Evolutionary conservation across 2,329 filamentous ascomycete genomes (phyloP).

Genomic region (Colletotrichum melonis): DNA sequence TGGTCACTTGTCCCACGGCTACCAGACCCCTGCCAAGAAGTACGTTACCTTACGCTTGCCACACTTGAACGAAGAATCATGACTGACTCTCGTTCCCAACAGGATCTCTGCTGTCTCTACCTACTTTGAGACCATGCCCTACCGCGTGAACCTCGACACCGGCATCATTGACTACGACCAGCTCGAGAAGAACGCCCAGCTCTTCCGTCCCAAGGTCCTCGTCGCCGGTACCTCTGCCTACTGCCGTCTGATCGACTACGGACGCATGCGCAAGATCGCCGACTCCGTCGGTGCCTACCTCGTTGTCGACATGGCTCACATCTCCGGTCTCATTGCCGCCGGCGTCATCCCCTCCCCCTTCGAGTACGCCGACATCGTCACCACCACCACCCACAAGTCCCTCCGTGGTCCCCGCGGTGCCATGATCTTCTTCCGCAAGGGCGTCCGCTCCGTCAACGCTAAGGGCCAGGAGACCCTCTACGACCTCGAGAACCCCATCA

Average conservation of each 20-base stretch:
- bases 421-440: conserved; percentile 99
- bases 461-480: conserved; percentile 94
- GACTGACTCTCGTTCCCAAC: background rate
- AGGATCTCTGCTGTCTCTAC: conserved; percentile 96
- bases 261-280: conserved; percentile 94
- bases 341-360: conserved; percentile 96
- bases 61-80: too few relatives aligned
- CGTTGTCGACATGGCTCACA: conserved; percentile 98
- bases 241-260: conserved; percentile 97
- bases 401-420: conserved; percentile 96
- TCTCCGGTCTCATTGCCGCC: conserved; percentile 93
- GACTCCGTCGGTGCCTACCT: conserved; percentile 95
- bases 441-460: conserved; percentile 87
- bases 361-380: conserved; percentile 92
- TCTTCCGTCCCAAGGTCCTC: conserved; percentile 96
- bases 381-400: conserved; percentile 99
- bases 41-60: conserved; percentile 51
- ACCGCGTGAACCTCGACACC: conserved; percentile 88
- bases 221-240: conserved; percentile 98
- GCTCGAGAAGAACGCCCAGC: conserved; percentile 87
- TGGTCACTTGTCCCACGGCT: conserved; percentile 95
- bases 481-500: conserved; percentile 95
- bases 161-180: conserved; percentile 97
- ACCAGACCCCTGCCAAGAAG: conserved; percentile 96
- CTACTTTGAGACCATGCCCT: conserved; percentile 99